Evolutionary conservation across 2,329 filamentous ascomycete genomes (phyloP).

Genomic region (Rhinocladiella mackenziei): DNA sequence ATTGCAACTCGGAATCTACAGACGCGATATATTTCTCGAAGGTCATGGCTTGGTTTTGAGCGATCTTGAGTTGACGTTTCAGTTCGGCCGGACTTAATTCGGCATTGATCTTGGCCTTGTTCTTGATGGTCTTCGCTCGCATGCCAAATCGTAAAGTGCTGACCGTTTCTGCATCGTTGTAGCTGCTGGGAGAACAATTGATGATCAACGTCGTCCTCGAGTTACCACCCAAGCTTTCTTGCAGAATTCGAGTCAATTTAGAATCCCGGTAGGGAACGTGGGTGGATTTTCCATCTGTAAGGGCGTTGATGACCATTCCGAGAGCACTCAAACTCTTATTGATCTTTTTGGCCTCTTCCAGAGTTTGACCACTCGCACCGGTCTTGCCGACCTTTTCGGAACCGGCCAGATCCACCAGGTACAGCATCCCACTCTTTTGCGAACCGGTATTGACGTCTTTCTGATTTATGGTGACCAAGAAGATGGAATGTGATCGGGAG

Average conservation of each 20-base stretch:
- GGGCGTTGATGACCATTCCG: constrained; percentile 97
- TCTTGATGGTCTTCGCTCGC: constrained; percentile 97
- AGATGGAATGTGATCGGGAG: constrained; percentile 96
- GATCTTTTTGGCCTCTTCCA: constrained; percentile 99
- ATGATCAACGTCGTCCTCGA: constrained; percentile 97
- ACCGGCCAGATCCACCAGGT: constrained; percentile 95
- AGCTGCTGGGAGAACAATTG: constrained; percentile 97
- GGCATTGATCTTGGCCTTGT: constrained; percentile 99
- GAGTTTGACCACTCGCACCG: constrained; percentile 90
- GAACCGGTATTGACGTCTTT: constrained; percentile 97
- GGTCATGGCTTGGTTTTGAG: constrained; percentile 79
- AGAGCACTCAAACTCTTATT: constrained; percentile 98
- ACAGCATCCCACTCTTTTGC: constrained; percentile 91
- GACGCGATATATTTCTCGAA: constrained; percentile 83
- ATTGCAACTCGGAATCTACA: constrained; percentile 76
- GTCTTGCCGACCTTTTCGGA: constrained; percentile 99
- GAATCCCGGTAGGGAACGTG: constrained; percentile 97
- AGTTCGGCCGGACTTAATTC: constrained; percentile 94
- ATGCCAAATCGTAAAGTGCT: constrained; percentile 92
- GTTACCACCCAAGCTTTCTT: constrained; percentile 96
- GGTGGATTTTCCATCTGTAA: constrained; percentile 95
- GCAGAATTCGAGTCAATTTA: constrained; percentile 92
- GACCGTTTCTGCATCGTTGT: constrained; percentile 93
- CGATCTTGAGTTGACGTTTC: constrained; percentile 88
- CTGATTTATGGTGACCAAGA: constrained; percentile 93